Conservation (phyloP, 192 early-diverging fungal species). For the Mortierella claussenii region DNA sequence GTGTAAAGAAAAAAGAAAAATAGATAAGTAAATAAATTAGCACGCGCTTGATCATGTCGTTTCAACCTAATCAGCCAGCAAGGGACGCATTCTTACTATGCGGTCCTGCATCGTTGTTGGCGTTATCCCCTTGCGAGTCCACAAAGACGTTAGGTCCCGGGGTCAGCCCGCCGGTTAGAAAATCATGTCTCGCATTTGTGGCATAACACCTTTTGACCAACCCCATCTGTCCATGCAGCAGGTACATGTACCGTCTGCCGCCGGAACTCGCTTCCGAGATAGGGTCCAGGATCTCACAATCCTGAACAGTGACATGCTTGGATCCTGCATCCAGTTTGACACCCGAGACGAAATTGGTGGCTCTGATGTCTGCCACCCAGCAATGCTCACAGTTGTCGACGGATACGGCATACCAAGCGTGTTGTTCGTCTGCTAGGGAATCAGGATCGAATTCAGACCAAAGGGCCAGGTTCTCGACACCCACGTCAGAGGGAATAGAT, state of each 20-base stretch:
- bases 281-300: conserved; percentile 20
- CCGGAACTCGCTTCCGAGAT: conserved; percentile 18
- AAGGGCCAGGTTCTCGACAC: conserved; percentile 38
- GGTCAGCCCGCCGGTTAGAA: conserved; percentile 29
- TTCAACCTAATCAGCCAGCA: too few species aligned
- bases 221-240: conserved; percentile 21
- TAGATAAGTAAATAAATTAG: neutral
- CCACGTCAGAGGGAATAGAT: conserved; percentile 29
- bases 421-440: conserved; percentile 10
- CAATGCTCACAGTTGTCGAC: conserved; percentile 43
- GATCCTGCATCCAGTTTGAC: conserved; percentile 21
- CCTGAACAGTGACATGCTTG: conserved; percentile 38
- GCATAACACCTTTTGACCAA: conserved; percentile 42
- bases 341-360: conserved; percentile 32
- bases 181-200: conserved; percentile 33
- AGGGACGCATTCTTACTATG: conserved; percentile 37
- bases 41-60: too few species aligned
- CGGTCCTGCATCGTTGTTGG: conserved; percentile 46
- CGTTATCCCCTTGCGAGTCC: conserved; percentile 34
- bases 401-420: conserved; percentile 27
- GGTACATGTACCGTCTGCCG: conserved; percentile 39
- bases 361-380: conserved; percentile 36
- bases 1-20: too few species aligned
- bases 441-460: conserved; percentile 27
- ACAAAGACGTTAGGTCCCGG: conserved; percentile 45